Base-by-base conservation (phyloP, 176 grass and related monocot species). In the Tillandsia leiboldiana region DNA sequence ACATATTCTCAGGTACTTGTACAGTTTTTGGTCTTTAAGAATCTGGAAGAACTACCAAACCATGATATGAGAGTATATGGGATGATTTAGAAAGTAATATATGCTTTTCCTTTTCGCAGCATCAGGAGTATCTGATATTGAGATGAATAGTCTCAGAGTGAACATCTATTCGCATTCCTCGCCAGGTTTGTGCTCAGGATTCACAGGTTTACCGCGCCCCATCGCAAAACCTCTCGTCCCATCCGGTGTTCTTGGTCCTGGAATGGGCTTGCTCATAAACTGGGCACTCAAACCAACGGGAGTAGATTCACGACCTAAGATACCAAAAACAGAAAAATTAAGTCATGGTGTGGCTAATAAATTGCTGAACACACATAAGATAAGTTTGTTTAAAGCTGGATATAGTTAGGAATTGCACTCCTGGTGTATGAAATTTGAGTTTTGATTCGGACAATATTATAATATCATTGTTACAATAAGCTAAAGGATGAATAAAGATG, bases 201-300 rank as follows among this genome's bases (percentile, higher is more conserved):
- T 58, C 67, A 85, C 15, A 67, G 75, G 74, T 78, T 61, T 93
- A 26, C 94, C 94, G 63, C 94, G 90, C 50, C 87, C 90, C 75
- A 88, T 58, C n/a, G 80, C 48, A 59, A 99, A 99, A 17, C 87
- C 87, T 67, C 70, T 90, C 8, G 87, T 99, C 26, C 94, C 94
- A 82, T 90, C 87, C 27, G 87, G 90, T 90, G 93, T 93, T 77
- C 77, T 93, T 0, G 90, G 94, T 23, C 94, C 94, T 69, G 87
- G 66, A 71, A 93, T 24, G 65, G 86, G 82, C 71, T 87, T 90
- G 83, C 57, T 97, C 75, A 72, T 64, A 62, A 65, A 64, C 49
- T 87, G 79, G 1, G 17, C 53, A 50, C 29, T 59, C 11, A 77
- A 72, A 51, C 61, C 72, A 51, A 33, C 22, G 17, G 67, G 10